phyloP scores from a whole-genome alignment of 805 yeast genomes.

The Kregervanrija pseudodelftensis region DNA sequence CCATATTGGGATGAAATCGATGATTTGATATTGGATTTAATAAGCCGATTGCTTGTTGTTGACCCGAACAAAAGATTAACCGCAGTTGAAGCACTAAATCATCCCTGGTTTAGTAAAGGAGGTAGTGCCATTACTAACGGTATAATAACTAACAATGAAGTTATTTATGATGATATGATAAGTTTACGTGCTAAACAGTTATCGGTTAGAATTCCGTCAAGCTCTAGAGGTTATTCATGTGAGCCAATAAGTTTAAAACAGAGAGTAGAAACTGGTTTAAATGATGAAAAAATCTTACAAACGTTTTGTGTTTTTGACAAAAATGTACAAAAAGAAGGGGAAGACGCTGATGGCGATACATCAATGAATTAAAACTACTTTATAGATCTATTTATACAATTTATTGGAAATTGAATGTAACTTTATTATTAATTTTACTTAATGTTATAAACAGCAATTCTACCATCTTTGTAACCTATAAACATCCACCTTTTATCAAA shows the following conservation, averaged over 20 bases:
- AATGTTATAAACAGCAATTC: slow-evolving; percentile 19
- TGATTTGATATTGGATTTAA: slow-evolving; percentile 60
- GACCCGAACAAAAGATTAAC: slow-evolving; percentile 39
- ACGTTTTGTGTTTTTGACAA: slow-evolving; percentile 5
- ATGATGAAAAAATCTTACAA: slow-evolving; percentile 18
- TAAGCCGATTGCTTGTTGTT: slow-evolving; percentile 52
- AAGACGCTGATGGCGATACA: slow-evolving; percentile 5
- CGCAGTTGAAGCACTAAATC: slow-evolving; percentile 32
- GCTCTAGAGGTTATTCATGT: slow-evolving; percentile 18
- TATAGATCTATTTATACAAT: too few relatives aligned
- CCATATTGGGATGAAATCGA: slow-evolving; percentile 74
- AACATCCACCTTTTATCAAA: slow-evolving; percentile 22
- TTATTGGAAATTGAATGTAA: too few relatives aligned
- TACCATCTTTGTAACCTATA: slow-evolving; percentile 29
- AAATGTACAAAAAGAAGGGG: not conserved
- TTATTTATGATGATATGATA: slow-evolving; percentile 2
- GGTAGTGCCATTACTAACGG: not conserved
- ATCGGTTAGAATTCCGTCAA: slow-evolving; percentile 19
- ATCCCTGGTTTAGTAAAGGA: slow-evolving; percentile 35
- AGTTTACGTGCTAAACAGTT: slow-evolving; percentile 10
- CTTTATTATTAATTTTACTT: not conserved
- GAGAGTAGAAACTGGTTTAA: slow-evolving; percentile 18
- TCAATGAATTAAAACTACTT: not conserved
- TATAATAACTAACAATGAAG: not conserved
- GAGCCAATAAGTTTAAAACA: slow-evolving; percentile 23